These are phyloP conservation scores for Hamamelis virginiana DNA, from an alignment of 164 flowering plant species.

Conservation along the genomic window DNA sequence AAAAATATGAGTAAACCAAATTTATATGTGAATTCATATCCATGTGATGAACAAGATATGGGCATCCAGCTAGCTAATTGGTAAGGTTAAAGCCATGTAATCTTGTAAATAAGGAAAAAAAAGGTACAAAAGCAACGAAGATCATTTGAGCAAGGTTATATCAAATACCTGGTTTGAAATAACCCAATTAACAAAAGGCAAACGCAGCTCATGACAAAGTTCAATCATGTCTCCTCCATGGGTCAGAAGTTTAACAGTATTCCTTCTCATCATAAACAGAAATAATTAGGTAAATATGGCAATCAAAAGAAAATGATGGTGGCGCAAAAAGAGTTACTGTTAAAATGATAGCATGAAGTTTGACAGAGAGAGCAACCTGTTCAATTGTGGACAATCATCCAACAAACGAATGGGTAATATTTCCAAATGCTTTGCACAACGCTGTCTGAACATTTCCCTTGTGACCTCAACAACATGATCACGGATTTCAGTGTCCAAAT, in stretches of 20 bases:
- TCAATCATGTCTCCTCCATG: constrained; percentile 88
- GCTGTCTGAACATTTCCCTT: constrained; percentile 63
- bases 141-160: background rate
- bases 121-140: background rate
- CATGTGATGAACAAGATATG: background rate
- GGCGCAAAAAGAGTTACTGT: background rate
- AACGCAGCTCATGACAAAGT: constrained; percentile 84
- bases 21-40: background rate
- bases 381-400: constrained; percentile 50
- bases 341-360: constrained; percentile 4
- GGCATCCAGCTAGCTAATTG: background rate
- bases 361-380: constrained; percentile 43
- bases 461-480: constrained; percentile 60
- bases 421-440: constrained; percentile 84
- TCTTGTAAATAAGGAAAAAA: background rate
- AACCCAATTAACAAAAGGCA: constrained; percentile 77
- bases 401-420: constrained; percentile 54
- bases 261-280: constrained; percentile 42
- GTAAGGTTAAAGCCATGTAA: background rate
- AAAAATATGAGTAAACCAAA: no score
- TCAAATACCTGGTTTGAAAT: constrained; percentile 57
- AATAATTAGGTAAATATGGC: constrained; percentile 3
- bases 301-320: background rate
- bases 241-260: constrained; percentile 73
- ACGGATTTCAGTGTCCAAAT: constrained; percentile 56